Base-by-base conservation (phyloP, 805 yeast species). In the Wickerhamia fluorescens region DNA sequence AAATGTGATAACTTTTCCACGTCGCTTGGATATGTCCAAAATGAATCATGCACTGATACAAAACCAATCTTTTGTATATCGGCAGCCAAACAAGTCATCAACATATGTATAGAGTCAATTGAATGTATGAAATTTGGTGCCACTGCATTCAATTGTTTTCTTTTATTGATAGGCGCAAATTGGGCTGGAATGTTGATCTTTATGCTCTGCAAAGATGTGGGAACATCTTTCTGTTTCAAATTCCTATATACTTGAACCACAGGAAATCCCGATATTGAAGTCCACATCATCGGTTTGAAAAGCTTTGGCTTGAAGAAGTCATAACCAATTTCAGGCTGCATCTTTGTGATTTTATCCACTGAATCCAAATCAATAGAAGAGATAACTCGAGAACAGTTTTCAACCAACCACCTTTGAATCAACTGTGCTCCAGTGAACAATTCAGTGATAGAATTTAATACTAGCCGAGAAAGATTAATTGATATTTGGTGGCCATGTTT, bases 81-180 rank as follows among this genome's bases (percentile, higher is more conserved):
- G 7, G 58, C 51, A 4, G 46, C 45, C 17, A 50, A 25, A 23
- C 57, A 44, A 2, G 68, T 61, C 55, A 61, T 49, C 16, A 47
- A 33, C 45, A 64, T 44, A 34, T 64, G 70, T 4, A 51, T 43
- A 3, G 68, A 53, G 35, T 64, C 70, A 7, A 63, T 33, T 7
- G 66, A 60, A 34, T 64, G 70, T 24, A 64, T 55, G 36, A 57
- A 63, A 31, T 64, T 64, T 3, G 70, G 68, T 1, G 70, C 66
- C 5, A 64, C 45, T 7, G 54, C 67, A 34, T 54, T 58, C 22
- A 45, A 14, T 33, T 61, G 68, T 31, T 53, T 60, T 14, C 38
- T 27, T 15, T 23, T 30, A 32, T 55, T 50, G 22, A 57, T 49
- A 5, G 49, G 48, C 1, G 59, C 46, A 5, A 45, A 21, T 14